Base-by-base conservation (phyloP, 306 rosid species). In the Prunus dulcis region DNA sequence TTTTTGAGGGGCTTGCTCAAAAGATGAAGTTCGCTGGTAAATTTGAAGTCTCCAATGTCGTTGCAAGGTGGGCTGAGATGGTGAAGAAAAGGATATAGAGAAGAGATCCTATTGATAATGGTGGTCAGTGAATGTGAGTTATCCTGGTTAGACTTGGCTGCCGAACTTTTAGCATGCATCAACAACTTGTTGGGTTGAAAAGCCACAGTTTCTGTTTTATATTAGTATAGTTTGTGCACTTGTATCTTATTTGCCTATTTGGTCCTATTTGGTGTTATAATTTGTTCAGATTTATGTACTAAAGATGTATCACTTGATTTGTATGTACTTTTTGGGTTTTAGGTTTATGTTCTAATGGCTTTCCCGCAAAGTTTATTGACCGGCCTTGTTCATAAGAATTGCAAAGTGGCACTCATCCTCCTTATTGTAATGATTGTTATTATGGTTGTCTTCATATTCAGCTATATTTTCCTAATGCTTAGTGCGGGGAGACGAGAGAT, bases 1-100 rank as follows among this genome's bases (percentile, higher is more conserved):
- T 89, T 28, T 97, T 95, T 45, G 92, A 88, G 83, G 92, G 89
- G 78, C 80, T 90, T 77, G 89, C 97, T 77, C 85, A 69, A 78
- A 90, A 91, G 88, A 88, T 89, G 97, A 89, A 88, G 80, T 79
- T 84, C 49, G 80, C 88, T 20, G 97, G 97, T 74, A 92, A 90
- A 77, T 84, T 90, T 86, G 97, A 90, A 79, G 92, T 84, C 69
- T 89, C 97, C 30, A 82, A 86, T 84, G 92, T 86, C 51, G 72
- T 92, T 64, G 84, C 89, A 28, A 83, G 86, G 69, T 89, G 92
- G 97, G 97, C 88, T 68, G 92, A 89, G 63, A 86, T 84, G 97
- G 88, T 81, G 90, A 92, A 85, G 88, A 85, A 85, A 77, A 89
- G 80, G 62, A 80, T 64, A 53, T 81, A 84, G 81, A 86, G 85